Evolutionary conservation across 2,329 filamentous ascomycete species (phyloP).

Genomic region (Fusarium foetens): DNA sequence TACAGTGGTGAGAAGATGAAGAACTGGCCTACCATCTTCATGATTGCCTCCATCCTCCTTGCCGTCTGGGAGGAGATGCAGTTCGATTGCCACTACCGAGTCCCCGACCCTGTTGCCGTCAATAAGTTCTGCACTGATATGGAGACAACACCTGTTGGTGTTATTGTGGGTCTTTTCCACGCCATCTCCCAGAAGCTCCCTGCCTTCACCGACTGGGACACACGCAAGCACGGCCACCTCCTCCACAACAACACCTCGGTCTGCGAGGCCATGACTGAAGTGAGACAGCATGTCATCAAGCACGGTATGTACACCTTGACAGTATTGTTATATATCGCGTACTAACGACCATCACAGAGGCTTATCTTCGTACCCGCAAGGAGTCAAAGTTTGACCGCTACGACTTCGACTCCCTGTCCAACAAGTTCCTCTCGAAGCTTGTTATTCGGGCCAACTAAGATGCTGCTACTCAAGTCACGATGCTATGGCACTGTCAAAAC

Average conservation of each 20-base stretch:
- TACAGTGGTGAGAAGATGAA: constrained; percentile 97
- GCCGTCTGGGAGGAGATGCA: constrained; percentile 99
- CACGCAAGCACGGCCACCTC: constrained; percentile 86
- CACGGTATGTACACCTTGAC: constrained; percentile 76
- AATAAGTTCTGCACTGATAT: constrained; percentile 97
- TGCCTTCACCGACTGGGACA: constrained; percentile 93
- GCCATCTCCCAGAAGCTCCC: constrained; percentile 98
- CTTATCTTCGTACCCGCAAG: constrained; percentile 83
- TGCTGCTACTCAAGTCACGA: constrained; percentile 2
- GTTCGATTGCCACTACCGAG: constrained; percentile 96
- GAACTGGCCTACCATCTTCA: constrained; percentile 99
- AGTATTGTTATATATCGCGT: not conserved
- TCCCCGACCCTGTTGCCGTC: constrained; percentile 83
- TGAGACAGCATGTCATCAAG: constrained; percentile 90
- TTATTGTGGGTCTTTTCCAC: constrained; percentile 96
- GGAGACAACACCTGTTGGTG: constrained; percentile 94
- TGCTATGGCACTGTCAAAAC: constrained; percentile 34
- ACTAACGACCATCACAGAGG: constrained; percentile 66
- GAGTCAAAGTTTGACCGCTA: constrained; percentile 86
- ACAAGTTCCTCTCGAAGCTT: constrained; percentile 96
- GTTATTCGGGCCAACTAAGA: constrained; percentile 90
- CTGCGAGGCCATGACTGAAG: constrained; percentile 96
- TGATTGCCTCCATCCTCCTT: constrained; percentile 90
- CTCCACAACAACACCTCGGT: constrained; percentile 92
- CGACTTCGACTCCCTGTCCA: constrained; percentile 94